Base-by-base conservation (phyloP, 106 monocot species). In the Gastrodia elata region DNA sequence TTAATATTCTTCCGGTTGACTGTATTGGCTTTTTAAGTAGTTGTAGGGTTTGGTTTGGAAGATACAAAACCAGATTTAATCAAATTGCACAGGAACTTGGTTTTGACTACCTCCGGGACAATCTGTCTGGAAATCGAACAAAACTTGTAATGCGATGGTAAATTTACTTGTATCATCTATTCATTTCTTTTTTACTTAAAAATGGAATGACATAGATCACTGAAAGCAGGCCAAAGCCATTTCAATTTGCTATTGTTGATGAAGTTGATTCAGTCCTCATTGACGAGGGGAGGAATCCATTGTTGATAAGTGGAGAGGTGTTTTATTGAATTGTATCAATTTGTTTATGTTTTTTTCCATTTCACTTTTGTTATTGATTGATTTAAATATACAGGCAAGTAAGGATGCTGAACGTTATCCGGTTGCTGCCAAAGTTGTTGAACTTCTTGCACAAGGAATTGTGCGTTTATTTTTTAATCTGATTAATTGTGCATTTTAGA, bases 71-170 rank as follows among this genome's bases (percentile, higher is more conserved):
- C 16, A 67, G 8, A 0, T 5, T 36, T 67, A 5, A 67, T 36
- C 38, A 4, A 18, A 18, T 69, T 41, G 38, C n/a, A 20, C 69
- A 94, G 94, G 98, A 98, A 79, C 91, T 98, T 78, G 98, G 98
- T 15, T 98, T 98, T 81, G 98, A 98, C 75, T 98, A 98, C 65
- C 93, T 98, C 16, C 86, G 98, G 42, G 98, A 98, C 57, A 98
- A 98, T 82, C 85, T 98, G 71, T 84, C 91, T 27, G 83, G 86
- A 74, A 98, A 76, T 32, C 87, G 80, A 85, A 82, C 52, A 24
- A 69, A 98, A 73, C 93, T 98, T 84, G 98, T 98, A 64, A 98
- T 98, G 98, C 88, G 91, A 87, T 98, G 98, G 98, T 98, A 91
- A 43, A 56, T 46, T 76, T 48, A 20, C 68, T 37, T 48, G 22